phyloP scores from a whole-genome alignment of 2,329 filamentous ascomycete genomes.

The Diaporthe citrichinensis region DNA sequence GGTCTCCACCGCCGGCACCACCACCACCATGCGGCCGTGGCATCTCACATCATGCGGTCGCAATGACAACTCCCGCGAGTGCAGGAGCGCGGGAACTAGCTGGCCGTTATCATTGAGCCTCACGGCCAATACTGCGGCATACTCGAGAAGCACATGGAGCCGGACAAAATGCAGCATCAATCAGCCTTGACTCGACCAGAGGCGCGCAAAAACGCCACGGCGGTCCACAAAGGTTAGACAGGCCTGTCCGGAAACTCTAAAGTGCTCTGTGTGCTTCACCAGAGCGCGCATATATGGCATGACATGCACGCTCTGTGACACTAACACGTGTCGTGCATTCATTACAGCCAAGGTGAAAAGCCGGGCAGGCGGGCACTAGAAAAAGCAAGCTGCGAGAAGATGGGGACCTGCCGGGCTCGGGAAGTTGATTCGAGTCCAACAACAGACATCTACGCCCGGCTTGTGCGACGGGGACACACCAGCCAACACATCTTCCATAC shows the following conservation, averaged over 20 bases:
- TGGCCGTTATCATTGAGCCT: too few relatives aligned
- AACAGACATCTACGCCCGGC: neutral
- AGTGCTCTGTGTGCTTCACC: neutral
- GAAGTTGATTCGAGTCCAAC: neutral
- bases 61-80: neutral
- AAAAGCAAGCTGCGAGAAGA: neutral
- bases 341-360: neutral
- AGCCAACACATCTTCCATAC: neutral
- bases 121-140: neutral
- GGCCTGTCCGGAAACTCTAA: neutral
- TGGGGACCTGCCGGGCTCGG: neutral
- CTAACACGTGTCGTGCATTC: slow-evolving; percentile 4
- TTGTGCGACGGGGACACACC: neutral
- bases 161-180: neutral
- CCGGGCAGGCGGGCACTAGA: neutral
- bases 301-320: slow-evolving; percentile 5
- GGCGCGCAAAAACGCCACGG: neutral
- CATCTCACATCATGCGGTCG: neutral
- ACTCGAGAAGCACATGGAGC: neutral
- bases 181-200: neutral
- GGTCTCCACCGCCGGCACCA: slow-evolving; percentile 9
- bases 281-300: slow-evolving; percentile 13
- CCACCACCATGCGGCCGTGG: slow-evolving; percentile 11
- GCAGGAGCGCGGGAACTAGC: too few relatives aligned
- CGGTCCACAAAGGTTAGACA: neutral